Conservation (phyloP, 768 basidiomycete genomes). For the Rhodocollybia butyracea region DNA sequence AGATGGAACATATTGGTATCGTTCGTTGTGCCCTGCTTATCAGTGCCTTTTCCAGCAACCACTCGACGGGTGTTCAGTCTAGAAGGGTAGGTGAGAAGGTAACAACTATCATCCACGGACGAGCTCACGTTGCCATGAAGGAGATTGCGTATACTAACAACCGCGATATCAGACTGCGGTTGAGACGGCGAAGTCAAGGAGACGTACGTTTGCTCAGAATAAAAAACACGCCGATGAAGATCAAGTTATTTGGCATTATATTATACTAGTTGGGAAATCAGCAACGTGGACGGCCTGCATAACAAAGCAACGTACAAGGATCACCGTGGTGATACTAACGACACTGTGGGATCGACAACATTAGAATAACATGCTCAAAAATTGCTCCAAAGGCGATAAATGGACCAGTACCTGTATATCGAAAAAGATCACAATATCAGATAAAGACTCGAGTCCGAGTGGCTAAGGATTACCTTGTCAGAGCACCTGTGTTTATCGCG, state of each 20-base stretch:
- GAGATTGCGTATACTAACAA: constrained; percentile 58
- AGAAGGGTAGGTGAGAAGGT: constrained; percentile 22
- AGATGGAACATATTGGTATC: constrained; percentile 51
- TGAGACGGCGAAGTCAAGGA: neutral
- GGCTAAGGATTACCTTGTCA: constrained; percentile 47
- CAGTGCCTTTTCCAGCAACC: constrained; percentile 54
- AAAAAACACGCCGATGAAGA: constrained; percentile 62
- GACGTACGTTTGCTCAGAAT: constrained; percentile 61
- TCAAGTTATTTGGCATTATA: constrained; percentile 48
- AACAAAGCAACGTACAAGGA: constrained; percentile 37
- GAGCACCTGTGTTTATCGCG: constrained; percentile 62
- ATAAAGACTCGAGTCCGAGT: neutral
- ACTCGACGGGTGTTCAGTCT: constrained; percentile 55
- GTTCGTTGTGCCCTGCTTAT: constrained; percentile 35
- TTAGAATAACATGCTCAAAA: constrained; percentile 5
- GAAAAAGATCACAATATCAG: neutral
- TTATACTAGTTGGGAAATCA: constrained; percentile 43
- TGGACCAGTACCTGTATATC: neutral
- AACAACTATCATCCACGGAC: neutral
- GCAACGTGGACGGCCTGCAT: neutral
- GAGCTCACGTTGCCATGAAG: constrained; percentile 58
- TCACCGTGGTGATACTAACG: constrained; percentile 46
- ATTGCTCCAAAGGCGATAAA: neutral
- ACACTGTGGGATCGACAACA: constrained; percentile 26
- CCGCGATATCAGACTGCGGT: neutral